Base-by-base conservation (phyloP, 352 stramenopile species). In the Pythium brachiatum region DNA sequence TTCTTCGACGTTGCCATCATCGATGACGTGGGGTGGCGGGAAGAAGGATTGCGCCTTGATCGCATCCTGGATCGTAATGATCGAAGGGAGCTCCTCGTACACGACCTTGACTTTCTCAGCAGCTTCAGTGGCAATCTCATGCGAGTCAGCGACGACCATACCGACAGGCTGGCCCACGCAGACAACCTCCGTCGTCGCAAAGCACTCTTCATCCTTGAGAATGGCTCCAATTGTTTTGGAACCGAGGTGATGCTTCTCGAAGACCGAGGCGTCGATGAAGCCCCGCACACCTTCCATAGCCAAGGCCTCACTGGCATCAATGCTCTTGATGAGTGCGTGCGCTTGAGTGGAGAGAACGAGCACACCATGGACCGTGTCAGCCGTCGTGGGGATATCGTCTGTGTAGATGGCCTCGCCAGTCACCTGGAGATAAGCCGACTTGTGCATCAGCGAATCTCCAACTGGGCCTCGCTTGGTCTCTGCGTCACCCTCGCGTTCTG, bases 61-160 rank as follows among this genome's bases (percentile, higher is more conserved):
- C 7, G 95, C 96, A 61, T 99, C 94, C 67, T 98, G 80, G 60
- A 99, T 98, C 27, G 87, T 98, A 36, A 98, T 95, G 52, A 98
- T 81, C 0, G 94, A 84, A 12, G 87, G 79, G 1, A 96, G 64
- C 43, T 93, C 78, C 27, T 96, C 81, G 72, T 98, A 98, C 20
- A 86, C 72, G 43, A 99, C 78, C 41, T 79, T 79, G 0, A 98
- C 93, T 39, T 85, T 86, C 47, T 96, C 77, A 1, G 89, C 85
- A 31, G 88, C 88, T 7, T 71, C 69, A 47, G 79, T 86, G 6
- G 90, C 90, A 2, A 90, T 53, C 31, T 93, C 85, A 38, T 94
- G 79, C 32, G 84, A 82, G n/a, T 92, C 73, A 0, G 90, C 90
- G 31, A 97, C 68, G 15, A 97, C 64, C 44, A 95, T 83, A 20